Percentiles rank a stretch among this genome's conserved stretches.
These are phyloP conservation scores for Nicotiana undulata DNA, from an alignment of 257 asterid genomes.

Conservation along the genomic window DNA sequence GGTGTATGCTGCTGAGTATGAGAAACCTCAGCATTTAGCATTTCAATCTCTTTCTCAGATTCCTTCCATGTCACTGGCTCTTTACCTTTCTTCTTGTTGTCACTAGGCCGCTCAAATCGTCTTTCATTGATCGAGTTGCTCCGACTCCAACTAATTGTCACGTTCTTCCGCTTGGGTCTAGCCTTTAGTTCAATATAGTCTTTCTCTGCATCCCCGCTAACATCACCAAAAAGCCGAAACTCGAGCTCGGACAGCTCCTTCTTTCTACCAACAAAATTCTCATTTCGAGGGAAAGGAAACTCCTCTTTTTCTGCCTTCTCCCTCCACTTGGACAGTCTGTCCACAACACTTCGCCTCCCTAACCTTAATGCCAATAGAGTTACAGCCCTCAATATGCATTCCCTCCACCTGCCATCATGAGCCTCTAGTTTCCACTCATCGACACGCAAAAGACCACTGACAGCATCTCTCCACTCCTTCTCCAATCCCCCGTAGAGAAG, in stretches of 20 bases:
- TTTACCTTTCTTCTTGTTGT: slow-evolving; percentile 51
- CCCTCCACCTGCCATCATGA: slow-evolving; percentile 85
- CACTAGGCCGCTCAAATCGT: slow-evolving; percentile 30
- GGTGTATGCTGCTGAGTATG: slow-evolving; percentile 23
- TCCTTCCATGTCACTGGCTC: slow-evolving; percentile 78
- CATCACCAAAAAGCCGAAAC: slow-evolving; percentile 79
- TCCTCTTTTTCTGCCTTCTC: slow-evolving; percentile 77
- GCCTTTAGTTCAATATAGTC: slow-evolving; percentile 77
- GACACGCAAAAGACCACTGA: slow-evolving; percentile 60
- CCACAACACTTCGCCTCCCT: slow-evolving; percentile 88
- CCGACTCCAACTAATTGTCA: slow-evolving; percentile 74
- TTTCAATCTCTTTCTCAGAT: slow-evolving; percentile 75
- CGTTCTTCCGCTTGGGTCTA: slow-evolving; percentile 54
- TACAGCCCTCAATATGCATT: slow-evolving; percentile 74
- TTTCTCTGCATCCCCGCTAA: slow-evolving; percentile 54
- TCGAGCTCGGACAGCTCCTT: slow-evolving; percentile 73
- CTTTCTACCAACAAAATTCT: slow-evolving; percentile 75
- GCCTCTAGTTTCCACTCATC: slow-evolving; percentile 98
- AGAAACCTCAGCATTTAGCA: slow-evolving; percentile 46
- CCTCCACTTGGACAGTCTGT: slow-evolving; percentile 67
- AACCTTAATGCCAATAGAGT: slow-evolving; percentile 82
- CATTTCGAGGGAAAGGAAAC: slow-evolving; percentile 71
- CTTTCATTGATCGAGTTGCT: slow-evolving; percentile 56
- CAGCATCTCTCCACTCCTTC: slow-evolving; percentile 90
- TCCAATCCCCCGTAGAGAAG: slow-evolving; percentile 77